Base-by-base conservation (phyloP, 2,329 filamentous ascomycete species). In the Pyricularia grisea region DNA sequence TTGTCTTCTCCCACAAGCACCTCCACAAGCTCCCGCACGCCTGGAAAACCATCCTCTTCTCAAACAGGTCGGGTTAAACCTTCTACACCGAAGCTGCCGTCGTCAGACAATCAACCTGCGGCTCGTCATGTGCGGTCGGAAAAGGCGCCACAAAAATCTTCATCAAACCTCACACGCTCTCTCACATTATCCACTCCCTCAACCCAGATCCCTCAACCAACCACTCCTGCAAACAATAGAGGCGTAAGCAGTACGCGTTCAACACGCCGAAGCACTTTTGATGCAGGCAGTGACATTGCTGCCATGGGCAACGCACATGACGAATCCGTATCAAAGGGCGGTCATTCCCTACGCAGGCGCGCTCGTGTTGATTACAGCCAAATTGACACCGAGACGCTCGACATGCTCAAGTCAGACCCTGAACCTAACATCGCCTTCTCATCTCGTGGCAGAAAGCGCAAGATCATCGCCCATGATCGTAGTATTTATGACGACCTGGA, bases 361-460 rank as follows among this genome's bases (percentile, higher is more conserved):
- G 79, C 83, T 67, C 84, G 84, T 70, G 80, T 88, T 71, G 85
- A 88, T 76, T 88, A 88, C 78, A 84, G 83, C 42, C 83, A 85
- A 72, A 80, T 83, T 71, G 81, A 82, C 68, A 83, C 66, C 7
- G 42, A 31, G 7, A 58, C 66, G 12, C 36, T 50, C 20, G 36
- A 25, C 14, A 30, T 30, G 36, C 20, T 28, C 30, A 75, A 75
- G 42, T 58, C 72, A 27, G 75, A 76, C 2, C 31, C 69, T 65
- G 69, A 69, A 23, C 64, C 60, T 14, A 30, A 70, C 28, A 61
- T 68, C 76, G 75, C 67, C 79, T 79, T 69, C 73, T 72, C 69
- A 78, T 76, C 70, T 79, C 80, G 75, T 76, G 80, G 73, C 78
- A 75, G 70, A 72, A 77, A 71, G 71, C 72, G 67, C 70, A 75